These are phyloP conservation scores for Thinopyrum elongatum DNA, from an alignment of 176 grass and related monocot species.

Conservation along the genomic window DNA sequence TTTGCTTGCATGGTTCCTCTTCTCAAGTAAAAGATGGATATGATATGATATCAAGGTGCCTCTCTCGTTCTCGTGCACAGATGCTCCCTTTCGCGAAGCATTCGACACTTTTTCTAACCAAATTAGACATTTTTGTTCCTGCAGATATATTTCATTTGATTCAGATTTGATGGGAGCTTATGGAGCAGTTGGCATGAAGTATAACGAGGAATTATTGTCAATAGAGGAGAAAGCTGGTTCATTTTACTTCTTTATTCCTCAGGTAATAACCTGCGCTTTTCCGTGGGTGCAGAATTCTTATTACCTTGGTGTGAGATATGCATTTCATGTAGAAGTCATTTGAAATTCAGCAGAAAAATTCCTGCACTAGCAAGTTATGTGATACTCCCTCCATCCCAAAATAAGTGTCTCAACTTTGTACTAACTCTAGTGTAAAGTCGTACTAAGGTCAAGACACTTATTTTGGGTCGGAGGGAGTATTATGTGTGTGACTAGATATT, in stretches of 20 bases:
- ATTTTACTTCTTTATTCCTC: constrained; percentile 88
- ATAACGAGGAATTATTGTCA: constrained; percentile 22
- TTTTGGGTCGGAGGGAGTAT: too few species aligned
- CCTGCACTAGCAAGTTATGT: constrained; percentile 3
- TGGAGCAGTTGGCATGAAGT: constrained; percentile 67
- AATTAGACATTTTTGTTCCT: constrained; percentile 24
- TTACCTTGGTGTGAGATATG: constrained; percentile 14
- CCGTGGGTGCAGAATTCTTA: constrained; percentile 6
- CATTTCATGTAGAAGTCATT: constrained; percentile 13
- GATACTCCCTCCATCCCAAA: too few species aligned
- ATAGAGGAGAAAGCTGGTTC: constrained; percentile 50
- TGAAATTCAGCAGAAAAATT: neutral
- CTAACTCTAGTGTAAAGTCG: too few species aligned
- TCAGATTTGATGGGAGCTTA: constrained; percentile 70
- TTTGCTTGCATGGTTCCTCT: constrained; percentile 64
- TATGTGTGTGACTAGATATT: neutral
- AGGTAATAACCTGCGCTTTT: constrained; percentile 52
- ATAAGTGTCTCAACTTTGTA: too few species aligned
- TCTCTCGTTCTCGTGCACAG: neutral
- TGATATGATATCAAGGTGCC: constrained; percentile 59
- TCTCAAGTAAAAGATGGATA: constrained; percentile 35
- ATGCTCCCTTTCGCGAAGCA: neutral
- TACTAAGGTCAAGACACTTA: too few species aligned
- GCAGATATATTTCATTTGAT: constrained; percentile 78
- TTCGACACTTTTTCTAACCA: neutral